Conservation (phyloP, 2,329 filamentous ascomycete genomes). For the Colletotrichum higginsianum region DNA sequence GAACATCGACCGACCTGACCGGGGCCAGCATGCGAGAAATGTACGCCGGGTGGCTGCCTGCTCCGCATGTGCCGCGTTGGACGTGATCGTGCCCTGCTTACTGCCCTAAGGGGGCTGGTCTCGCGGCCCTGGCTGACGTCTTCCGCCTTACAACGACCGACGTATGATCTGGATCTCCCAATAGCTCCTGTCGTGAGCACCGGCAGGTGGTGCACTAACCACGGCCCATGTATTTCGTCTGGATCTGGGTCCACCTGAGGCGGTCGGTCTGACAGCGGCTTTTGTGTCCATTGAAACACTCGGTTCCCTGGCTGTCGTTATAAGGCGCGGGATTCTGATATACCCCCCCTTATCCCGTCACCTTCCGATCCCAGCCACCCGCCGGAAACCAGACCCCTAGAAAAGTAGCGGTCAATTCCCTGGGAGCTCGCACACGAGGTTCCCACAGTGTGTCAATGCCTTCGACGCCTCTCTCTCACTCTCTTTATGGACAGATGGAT, state of each 20-base stretch:
- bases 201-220: not conserved
- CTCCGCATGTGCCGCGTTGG: constrained; percentile 35
- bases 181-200: constrained; percentile 9
- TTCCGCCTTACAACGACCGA: constrained; percentile 17
- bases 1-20: not conserved
- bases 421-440: constrained; percentile 14
- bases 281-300: constrained; percentile 37
- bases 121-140: not conserved
- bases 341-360: constrained; percentile 24
- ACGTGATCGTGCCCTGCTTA: constrained; percentile 16
- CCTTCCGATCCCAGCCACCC: constrained; percentile 27
- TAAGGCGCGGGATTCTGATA: constrained; percentile 36
- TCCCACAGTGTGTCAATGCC: constrained; percentile 14
- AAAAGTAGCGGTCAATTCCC: constrained; percentile 37
- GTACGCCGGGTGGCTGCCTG: constrained; percentile 20
- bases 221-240: constrained; percentile 10
- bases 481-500: constrained; percentile 11
- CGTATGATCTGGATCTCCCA: constrained; percentile 31
- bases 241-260: constrained; percentile 16
- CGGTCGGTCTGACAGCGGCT: constrained; percentile 25
- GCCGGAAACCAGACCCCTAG: constrained; percentile 12
- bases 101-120: constrained; percentile 8
- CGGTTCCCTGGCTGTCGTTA: constrained; percentile 24
- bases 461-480: not conserved
- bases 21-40: constrained; percentile 9